A percentile compares a stretch with the other conserved stretches of the same genome.
Conservation (phyloP, 495 filamentous ascomycete genomes). For the Penicillium cosmopolitanum region DNA sequence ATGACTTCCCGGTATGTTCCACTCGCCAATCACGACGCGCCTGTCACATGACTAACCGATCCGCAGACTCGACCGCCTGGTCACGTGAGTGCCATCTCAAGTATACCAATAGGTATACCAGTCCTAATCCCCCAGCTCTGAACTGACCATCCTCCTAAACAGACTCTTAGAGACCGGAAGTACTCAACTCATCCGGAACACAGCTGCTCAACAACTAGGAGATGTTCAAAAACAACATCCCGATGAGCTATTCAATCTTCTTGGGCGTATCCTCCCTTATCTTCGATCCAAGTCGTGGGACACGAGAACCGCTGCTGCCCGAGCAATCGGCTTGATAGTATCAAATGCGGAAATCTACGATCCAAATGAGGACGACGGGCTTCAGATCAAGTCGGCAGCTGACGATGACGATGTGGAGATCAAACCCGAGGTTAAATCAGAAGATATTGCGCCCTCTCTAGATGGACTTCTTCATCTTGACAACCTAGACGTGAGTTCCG, state of each 20-base stretch:
- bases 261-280: constrained; percentile 95
- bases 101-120: background rate
- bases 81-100: constrained; percentile 72
- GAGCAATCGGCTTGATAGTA: constrained; percentile 89
- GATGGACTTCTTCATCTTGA: constrained; percentile 70
- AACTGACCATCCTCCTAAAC: constrained; percentile 32
- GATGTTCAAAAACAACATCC: constrained; percentile 98
- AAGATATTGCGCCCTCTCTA: constrained; percentile 23
- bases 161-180: constrained; percentile 96
- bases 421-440: constrained; percentile 48
- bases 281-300: constrained; percentile 94
- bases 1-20: constrained; percentile 59
- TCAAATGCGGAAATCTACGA: constrained; percentile 87
- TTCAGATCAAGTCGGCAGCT: constrained; percentile 56
- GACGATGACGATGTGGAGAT: constrained; percentile 50
- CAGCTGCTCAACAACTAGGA: constrained; percentile 92
- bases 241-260: constrained; percentile 93
- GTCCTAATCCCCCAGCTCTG: background rate
- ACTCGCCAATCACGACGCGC: constrained; percentile 34
- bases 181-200: constrained; percentile 91
- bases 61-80: constrained; percentile 81
- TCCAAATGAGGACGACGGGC: constrained; percentile 72
- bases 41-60: constrained; percentile 42
- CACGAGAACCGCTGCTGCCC: constrained; percentile 86
- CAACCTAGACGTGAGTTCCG: constrained; percentile 73